A percentile compares a stretch with the other conserved stretches of the same genome.
These are phyloP conservation scores for Oryza rufipogon DNA, from an alignment of 176 grass and related monocot genomes.

Conservation along the genomic window DNA sequence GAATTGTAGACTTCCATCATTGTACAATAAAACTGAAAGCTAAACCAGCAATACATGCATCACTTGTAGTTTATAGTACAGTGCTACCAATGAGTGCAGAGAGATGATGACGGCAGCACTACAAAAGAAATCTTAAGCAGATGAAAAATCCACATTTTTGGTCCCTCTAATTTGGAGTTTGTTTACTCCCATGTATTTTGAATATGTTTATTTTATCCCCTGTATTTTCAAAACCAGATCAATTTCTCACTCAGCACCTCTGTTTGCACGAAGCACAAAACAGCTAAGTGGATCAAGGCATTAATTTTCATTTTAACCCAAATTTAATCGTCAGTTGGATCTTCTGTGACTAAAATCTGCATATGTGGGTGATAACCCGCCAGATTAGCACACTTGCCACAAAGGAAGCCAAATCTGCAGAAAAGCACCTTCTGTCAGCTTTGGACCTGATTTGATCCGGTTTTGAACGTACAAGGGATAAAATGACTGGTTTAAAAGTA, in stretches of 20 bases:
- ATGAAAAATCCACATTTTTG: not conserved
- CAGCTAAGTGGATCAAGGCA: not conserved
- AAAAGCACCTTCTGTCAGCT: not conserved
- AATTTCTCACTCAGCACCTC: not conserved
- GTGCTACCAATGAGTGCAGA: not conserved
- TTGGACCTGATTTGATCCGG: not conserved
- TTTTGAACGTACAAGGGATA: not conserved
- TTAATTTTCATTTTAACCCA: not conserved
- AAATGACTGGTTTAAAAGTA: not conserved
- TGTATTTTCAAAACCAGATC: not conserved
- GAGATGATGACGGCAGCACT: not conserved
- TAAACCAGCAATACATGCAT: not conserved
- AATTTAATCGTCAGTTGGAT: not conserved
- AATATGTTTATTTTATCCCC: not conserved
- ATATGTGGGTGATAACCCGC: not conserved
- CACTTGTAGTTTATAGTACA: not conserved
- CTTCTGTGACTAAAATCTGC: not conserved
- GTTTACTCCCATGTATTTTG: not conserved
- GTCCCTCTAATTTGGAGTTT: not conserved
- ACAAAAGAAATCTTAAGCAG: not conserved
- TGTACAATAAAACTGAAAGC: conserved; percentile 23
- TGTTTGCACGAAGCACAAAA: not conserved
- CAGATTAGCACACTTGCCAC: not conserved
- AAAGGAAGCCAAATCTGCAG: not conserved
- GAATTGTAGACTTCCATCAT: not conserved